These are phyloP conservation scores for Blumeria hordei DNA, from an alignment of 2,329 filamentous ascomycete genomes.

Conservation along the genomic window DNA sequence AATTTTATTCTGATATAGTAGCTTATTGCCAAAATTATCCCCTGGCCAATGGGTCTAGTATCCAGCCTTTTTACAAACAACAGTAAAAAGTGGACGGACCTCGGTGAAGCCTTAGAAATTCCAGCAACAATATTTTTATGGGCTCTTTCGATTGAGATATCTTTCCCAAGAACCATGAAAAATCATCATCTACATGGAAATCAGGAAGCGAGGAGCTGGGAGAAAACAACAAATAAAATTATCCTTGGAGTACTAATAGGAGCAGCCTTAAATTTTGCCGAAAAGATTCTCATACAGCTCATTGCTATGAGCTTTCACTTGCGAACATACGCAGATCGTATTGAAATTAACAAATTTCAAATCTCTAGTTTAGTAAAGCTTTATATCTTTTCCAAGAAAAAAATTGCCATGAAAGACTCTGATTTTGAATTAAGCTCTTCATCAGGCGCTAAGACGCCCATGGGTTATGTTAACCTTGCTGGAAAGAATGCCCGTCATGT, in stretches of 20 bases:
- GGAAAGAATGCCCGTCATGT: constrained; percentile 53
- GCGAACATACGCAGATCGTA: constrained; percentile 72
- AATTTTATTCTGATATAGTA: constrained; percentile 10
- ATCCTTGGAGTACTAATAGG: constrained; percentile 68
- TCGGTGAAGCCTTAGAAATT: constrained; percentile 65
- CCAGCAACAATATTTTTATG: constrained; percentile 75
- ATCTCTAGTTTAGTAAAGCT: constrained; percentile 44
- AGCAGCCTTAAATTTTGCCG: constrained; percentile 55
- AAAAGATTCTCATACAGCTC: constrained; percentile 86
- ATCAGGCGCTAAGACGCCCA: constrained; percentile 39
- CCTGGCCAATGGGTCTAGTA: constrained; percentile 33
- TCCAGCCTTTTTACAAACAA: constrained; percentile 62
- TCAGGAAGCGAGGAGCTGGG: constrained; percentile 36
- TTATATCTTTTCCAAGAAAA: constrained; percentile 37
- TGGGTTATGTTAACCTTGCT: constrained; percentile 39
- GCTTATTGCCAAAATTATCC: constrained; percentile 39
- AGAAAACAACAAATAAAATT: constrained; percentile 59
- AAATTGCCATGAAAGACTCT: constrained; percentile 45
- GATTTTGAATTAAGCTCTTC: constrained; percentile 33
- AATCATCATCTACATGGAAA: constrained; percentile 27
- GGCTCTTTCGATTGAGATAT: constrained; percentile 69
- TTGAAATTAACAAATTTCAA: constrained; percentile 80
- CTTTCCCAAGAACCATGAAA: constrained; percentile 63
- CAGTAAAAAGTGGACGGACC: constrained; percentile 77
- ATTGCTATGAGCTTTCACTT: constrained; percentile 86